Evolutionary conservation across 2,329 filamentous ascomycete species (phyloP), one percentile per base, ranked within the genome.

Genomic region (Trichophaea hybrida): DNA sequence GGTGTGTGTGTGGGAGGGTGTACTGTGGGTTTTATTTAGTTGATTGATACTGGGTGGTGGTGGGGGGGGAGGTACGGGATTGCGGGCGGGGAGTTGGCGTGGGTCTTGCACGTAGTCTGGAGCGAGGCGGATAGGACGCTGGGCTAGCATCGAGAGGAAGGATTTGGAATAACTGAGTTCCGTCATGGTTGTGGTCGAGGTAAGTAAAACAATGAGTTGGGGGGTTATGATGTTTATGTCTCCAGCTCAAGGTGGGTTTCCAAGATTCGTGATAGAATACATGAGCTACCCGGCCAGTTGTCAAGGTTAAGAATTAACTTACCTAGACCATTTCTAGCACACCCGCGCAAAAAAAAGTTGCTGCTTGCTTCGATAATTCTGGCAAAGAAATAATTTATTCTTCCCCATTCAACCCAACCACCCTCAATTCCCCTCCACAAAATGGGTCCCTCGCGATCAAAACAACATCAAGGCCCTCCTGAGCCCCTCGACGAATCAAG

Each of bases 91-190:
- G 71, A 91, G 90, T 66, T 78, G 81, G 68, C 83, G 83, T 54
- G 88, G 82, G 70, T 96, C 88, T 73, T 91, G 87, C 72, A 94
- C 83, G 81, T 96, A 86, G 72, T 97, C 88, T 65, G 86, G 77
- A n/a, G 85, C 82, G 64, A 97, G 80, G 76, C 90, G 94, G 68
- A 83, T 73, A 6, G 89, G 85, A 54, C 84, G 83, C 62, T 82
- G 80, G 73, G 94, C 88, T 64, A 97, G 80, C 24, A 82, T 80
- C 56, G 83, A 77, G 67, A 98, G 82, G 73, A 94, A 96, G 35
- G 81, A 78, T 73, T 86, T 88, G 68, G 88, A 85, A 72, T 96
- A 97, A 55, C 82, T 76, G 62, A 90, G 74, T 78, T 96, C 90
- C n/a, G 85, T 78, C 85, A 90, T 90, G 66, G 68, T 77, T 66